These are phyloP conservation scores for Pyricularia grisea DNA, from an alignment of 2,329 filamentous ascomycete genomes.

Conservation along the genomic window DNA sequence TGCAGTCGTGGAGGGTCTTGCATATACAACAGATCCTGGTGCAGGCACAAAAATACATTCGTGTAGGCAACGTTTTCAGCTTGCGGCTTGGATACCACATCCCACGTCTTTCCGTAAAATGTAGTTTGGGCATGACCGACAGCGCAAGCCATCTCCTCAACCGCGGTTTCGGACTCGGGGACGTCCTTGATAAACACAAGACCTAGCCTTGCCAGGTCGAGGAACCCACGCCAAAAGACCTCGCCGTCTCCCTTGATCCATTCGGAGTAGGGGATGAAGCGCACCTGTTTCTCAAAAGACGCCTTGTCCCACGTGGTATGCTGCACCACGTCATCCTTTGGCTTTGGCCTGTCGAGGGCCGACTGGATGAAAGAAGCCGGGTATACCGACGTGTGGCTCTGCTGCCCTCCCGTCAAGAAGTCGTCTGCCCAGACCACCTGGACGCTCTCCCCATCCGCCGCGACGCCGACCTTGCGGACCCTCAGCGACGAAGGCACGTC, in stretches of 20 bases:
- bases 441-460: slow-evolving; percentile 4
- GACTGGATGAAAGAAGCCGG: slow-evolving; percentile 7
- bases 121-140: slow-evolving; percentile 77
- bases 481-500: slow-evolving; percentile 43
- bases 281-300: slow-evolving; percentile 29
- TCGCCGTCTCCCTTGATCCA: slow-evolving; percentile 53
- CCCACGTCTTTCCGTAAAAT: slow-evolving; percentile 87
- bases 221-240: slow-evolving; percentile 51
- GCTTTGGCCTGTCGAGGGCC: slow-evolving; percentile 15
- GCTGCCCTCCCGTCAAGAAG: not conserved
- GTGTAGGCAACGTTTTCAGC: slow-evolving; percentile 94
- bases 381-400: slow-evolving; percentile 8
- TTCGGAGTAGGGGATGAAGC: slow-evolving; percentile 51
- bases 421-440: slow-evolving; percentile 5
- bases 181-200: slow-evolving; percentile 70
- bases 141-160: slow-evolving; percentile 58
- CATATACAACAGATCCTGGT: slow-evolving; percentile 92
- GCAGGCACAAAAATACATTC: slow-evolving; percentile 68
- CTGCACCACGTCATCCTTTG: not conserved
- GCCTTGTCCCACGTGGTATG: slow-evolving; percentile 29
- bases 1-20: slow-evolving; percentile 71
- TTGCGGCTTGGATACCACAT: slow-evolving; percentile 71
- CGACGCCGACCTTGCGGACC: not conserved
- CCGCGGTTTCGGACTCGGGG: slow-evolving; percentile 55
- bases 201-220: slow-evolving; percentile 55